phyloP scores from a whole-genome alignment of 176 grass and related monocot species.

The Oryza australiensis region DNA sequence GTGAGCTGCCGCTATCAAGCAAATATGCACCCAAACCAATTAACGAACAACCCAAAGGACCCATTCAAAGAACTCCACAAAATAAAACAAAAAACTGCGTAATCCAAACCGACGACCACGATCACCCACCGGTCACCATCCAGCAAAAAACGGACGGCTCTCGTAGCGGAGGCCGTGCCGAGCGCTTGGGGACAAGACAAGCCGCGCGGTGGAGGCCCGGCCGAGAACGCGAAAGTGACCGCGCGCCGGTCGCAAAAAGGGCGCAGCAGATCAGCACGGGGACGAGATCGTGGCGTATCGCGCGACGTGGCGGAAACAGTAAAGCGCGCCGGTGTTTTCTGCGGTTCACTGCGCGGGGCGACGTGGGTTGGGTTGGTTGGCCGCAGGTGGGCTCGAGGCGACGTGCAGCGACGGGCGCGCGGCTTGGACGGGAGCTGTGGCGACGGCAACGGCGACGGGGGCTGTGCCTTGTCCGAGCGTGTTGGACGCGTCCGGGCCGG shows the following conservation, averaged over 20 bases:
- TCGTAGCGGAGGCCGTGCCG: not conserved
- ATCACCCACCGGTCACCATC: not conserved
- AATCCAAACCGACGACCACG: not conserved
- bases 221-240: constrained; percentile 30
- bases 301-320: not conserved
- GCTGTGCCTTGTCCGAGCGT: too few species aligned
- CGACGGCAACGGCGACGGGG: not conserved
- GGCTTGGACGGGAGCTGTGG: not conserved
- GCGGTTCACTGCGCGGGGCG: not conserved
- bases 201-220: not conserved
- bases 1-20: not conserved
- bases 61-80: not conserved
- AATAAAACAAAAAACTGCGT: not conserved
- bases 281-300: too few species aligned
- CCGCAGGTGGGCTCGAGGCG: not conserved
- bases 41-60: not conserved
- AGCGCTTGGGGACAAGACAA: not conserved
- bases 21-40: not conserved
- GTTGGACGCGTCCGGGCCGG: not conserved
- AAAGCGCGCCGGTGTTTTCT: not conserved
- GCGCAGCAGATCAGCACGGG: not conserved
- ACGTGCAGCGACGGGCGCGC: not conserved
- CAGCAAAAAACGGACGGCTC: not conserved
- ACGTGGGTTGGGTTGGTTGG: too few species aligned
- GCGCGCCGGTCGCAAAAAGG: constrained; percentile 15